Base-by-base conservation (phyloP, 306 rosid species). In the Styphnolobium japonicum region DNA sequence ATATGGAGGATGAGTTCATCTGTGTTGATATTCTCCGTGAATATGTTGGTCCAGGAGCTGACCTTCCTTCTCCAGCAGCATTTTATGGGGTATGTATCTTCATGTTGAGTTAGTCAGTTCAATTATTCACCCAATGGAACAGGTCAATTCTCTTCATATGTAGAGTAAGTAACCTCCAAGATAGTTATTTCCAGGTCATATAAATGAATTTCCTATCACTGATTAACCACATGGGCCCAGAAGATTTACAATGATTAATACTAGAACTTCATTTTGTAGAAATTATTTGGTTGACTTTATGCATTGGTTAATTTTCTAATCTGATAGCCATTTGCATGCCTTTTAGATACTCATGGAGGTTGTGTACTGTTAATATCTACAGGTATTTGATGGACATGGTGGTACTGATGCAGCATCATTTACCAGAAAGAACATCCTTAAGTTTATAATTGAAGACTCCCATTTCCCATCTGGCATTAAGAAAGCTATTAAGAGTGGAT, bases 321-420 rank as follows among this genome's bases (percentile, higher is more conserved):
- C 31, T 29, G 25, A 67, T 73, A 64, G 25, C 18, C 39, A 5
- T 74, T 39, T 61, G 37, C 43, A 81, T 25, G 16, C 36, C 36
- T 58, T 58, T 23, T 19, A 51, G 61, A 61, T 52, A 42, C 16
- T 71, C 25, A 75, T 67, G 76, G 34, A 43, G 79, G 25, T 79
- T 72, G 40, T 81, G 29, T 31, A 49, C 2, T 76, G 39, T 58
- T 51, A 37, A 76, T 79, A 18, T 66, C 9, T 36, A 9, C 67
- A 90, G 92, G 90, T 90, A 45, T 90, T 90, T 78, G 90, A 90
- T 77, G 94, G 94, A 71, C 94, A 90, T 75, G 92, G 90, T 57
- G 94, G 94, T 18, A 39, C 69, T 78, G 92, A 90, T 81, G 92
- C 92, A 14, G 88, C 94, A 23, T 76, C 88, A 64, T 90, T 85